These are phyloP conservation scores for Proliferodiscus dingleyae DNA, from an alignment of 2,329 filamentous ascomycete species.

Conservation along the genomic window DNA sequence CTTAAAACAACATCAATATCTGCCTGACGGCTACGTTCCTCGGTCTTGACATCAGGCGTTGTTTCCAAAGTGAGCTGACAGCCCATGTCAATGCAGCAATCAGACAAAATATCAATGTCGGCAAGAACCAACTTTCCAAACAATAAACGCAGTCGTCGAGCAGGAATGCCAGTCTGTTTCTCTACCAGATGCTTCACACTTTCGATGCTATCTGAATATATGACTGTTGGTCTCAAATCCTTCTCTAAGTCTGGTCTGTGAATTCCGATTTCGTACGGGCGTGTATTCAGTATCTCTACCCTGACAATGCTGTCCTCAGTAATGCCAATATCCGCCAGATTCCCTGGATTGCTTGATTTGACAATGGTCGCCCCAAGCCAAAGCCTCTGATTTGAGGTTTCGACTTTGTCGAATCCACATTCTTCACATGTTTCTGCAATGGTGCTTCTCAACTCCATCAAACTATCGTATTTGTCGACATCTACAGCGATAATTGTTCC, in stretches of 20 bases:
- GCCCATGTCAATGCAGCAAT: neutral
- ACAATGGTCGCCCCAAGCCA: neutral
- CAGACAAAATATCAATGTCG: neutral
- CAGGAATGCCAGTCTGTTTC: neutral
- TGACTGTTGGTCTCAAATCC: neutral
- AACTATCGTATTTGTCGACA: neutral
- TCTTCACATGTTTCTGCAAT: neutral
- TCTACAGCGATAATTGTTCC: neutral
- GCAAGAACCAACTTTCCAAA: neutral
- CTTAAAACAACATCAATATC: neutral
- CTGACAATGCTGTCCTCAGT: neutral
- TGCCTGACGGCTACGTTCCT: neutral
- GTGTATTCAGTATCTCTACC: neutral
- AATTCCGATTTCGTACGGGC: neutral
- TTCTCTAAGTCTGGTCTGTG: neutral
- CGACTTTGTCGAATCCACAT: neutral
- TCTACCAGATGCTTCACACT: neutral
- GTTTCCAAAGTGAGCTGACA: neutral
- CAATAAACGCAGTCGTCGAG: neutral
- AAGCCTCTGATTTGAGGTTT: neutral
- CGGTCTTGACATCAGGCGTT: neutral
- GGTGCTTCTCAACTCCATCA: slow-evolving; percentile 1
- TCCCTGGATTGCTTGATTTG: neutral
- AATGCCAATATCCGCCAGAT: neutral
- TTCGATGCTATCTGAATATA: slow-evolving; percentile 1